These are phyloP conservation scores for Rhododendron vialii DNA, from an alignment of 148 eudicot genomes.

Conservation along the genomic window DNA sequence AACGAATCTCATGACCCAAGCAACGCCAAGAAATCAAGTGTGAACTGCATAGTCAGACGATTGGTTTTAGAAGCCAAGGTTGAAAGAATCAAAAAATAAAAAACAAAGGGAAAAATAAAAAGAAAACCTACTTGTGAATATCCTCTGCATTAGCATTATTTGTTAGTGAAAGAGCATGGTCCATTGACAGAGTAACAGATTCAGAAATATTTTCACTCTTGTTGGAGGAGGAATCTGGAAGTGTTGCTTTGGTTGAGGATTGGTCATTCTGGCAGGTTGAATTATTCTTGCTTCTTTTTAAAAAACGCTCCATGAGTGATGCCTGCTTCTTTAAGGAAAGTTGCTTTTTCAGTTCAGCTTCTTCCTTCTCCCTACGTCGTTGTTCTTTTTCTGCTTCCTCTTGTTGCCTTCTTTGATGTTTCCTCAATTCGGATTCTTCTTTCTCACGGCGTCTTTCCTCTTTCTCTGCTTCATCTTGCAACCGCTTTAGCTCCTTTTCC, in stretches of 20 bases:
- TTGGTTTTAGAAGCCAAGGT: not conserved
- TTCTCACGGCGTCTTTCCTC: conserved; percentile 73
- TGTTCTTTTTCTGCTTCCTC: conserved; percentile 85
- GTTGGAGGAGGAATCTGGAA: conserved; percentile 20
- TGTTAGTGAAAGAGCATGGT: conserved; percentile 48
- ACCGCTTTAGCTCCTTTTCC: conserved; percentile 77
- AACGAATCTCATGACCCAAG: conserved; percentile 47
- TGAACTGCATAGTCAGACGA: conserved; percentile 41
- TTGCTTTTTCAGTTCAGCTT: conserved; percentile 71
- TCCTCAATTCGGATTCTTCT: conserved; percentile 64
- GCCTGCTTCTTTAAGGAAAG: conserved; percentile 77
- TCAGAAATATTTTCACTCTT: conserved; percentile 18
- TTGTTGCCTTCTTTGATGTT: conserved; percentile 66
- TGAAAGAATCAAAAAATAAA: not conserved
- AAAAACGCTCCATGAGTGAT: conserved; percentile 86
- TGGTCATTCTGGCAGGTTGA: conserved; percentile 30
- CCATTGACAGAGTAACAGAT: conserved; percentile 58
- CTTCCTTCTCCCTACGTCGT: conserved; percentile 79
- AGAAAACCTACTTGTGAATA: conserved; percentile 49
- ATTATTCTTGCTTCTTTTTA: conserved; percentile 51
- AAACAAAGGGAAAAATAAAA: not conserved
- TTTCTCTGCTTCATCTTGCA: conserved; percentile 82
- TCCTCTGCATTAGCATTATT: conserved; percentile 39
- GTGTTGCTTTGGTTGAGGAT: conserved; percentile 18
- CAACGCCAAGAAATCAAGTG: conserved; percentile 67